A percentile compares a stretch with the other conserved stretches of the same genome.
phyloP scores from a whole-genome alignment of 169 alveolate genomes.

The Plasmodium inui region DNA sequence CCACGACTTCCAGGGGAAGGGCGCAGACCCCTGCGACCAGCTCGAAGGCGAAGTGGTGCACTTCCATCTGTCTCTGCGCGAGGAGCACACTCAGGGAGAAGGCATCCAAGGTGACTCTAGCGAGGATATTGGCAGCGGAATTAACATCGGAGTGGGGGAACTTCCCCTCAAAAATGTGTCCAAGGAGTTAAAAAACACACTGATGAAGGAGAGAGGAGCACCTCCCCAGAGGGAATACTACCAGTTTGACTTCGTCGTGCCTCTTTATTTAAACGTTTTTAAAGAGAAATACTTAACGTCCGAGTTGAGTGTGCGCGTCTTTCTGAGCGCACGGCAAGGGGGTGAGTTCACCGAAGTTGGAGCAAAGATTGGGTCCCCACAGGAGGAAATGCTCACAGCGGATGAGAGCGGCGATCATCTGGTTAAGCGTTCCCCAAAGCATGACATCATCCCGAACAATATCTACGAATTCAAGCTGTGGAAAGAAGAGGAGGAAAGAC shows the following conservation, averaged over 20 bases:
- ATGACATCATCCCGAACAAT: conserved; percentile 14
- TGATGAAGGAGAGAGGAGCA: neutral
- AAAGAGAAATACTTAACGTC: conserved; percentile 65
- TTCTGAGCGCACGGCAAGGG: neutral
- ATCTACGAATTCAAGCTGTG: conserved; percentile 51
- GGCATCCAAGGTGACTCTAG: neutral
- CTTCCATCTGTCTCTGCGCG: neutral
- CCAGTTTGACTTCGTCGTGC: conserved; percentile 2
- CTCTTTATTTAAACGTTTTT: conserved; percentile 44
- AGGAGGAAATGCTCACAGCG: neutral
- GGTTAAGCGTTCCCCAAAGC: neutral
- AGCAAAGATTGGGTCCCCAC: neutral
- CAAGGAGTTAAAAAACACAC: conserved; percentile 6
- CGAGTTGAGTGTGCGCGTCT: conserved; percentile 5
- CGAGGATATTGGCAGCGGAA: conserved; percentile 4
- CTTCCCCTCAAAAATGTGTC: neutral
- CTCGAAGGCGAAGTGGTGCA: conserved; percentile 4
- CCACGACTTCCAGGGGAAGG: conserved; percentile 16
- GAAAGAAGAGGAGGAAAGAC: conserved; percentile 46
- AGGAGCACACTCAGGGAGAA: neutral
- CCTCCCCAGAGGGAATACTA: neutral
- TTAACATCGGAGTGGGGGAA: conserved; percentile 52
- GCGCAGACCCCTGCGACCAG: neutral
- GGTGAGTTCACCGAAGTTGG: neutral
- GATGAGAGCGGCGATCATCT: neutral